These are phyloP conservation scores for Heritiera littoralis DNA, from an alignment of 345 rosid genomes.

Conservation along the genomic window DNA sequence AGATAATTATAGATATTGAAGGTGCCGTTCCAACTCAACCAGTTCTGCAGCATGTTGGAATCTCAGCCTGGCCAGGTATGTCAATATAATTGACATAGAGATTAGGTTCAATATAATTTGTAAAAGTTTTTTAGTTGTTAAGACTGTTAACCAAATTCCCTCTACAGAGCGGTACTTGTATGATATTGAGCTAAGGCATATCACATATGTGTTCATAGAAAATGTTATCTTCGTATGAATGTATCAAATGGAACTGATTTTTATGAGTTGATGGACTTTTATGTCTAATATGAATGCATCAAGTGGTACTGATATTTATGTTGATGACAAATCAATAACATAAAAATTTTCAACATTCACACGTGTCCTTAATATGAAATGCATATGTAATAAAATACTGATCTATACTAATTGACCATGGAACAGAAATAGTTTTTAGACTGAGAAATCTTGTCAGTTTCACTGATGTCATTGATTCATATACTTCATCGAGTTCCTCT, in stretches of 20 bases:
- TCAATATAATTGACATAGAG: slow-evolving; percentile 10
- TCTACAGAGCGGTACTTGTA: neutral
- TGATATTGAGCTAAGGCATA: slow-evolving; percentile 5
- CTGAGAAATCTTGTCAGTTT: neutral
- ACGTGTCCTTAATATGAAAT: neutral
- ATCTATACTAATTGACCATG: neutral
- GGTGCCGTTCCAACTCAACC: slow-evolving; percentile 89
- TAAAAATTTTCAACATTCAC: neutral
- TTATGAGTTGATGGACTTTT: slow-evolving; percentile 8
- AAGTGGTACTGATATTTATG: neutral
- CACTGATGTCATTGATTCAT: slow-evolving; percentile 7
- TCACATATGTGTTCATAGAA: slow-evolving; percentile 4
- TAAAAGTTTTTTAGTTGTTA: slow-evolving; percentile 1
- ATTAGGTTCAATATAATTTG: neutral
- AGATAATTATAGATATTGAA: slow-evolving; percentile 78
- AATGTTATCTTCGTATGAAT: slow-evolving; percentile 7
- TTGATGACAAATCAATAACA: neutral
- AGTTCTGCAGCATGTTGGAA: slow-evolving; percentile 89
- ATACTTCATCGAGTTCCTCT: slow-evolving; percentile 17
- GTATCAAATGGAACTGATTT: slow-evolving; percentile 4
- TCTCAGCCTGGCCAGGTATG: slow-evolving; percentile 94
- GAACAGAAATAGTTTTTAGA: neutral
- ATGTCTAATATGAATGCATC: neutral
- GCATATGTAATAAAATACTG: neutral
- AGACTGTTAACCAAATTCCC: neutral